A percentile compares a stretch with the other conserved stretches of the same genome.
Conservation (phyloP, 164 flowering plant genomes). For the Brasenia schreberi region DNA sequence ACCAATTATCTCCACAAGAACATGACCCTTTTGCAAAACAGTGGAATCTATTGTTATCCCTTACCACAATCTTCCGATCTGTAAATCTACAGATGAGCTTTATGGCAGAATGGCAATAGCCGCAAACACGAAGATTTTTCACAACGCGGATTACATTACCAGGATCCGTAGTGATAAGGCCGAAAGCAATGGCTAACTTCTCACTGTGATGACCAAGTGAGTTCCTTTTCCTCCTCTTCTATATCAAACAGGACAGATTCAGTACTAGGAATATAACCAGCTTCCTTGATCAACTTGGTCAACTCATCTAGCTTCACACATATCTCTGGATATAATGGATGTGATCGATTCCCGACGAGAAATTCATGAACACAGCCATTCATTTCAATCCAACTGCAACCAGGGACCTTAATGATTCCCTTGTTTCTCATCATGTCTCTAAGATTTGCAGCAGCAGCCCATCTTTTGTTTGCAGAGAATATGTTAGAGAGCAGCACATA, state of each 20-base stretch:
- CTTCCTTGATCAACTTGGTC: conserved; percentile 10
- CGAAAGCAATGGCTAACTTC: conserved; percentile 24
- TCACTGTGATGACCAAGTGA: conserved; percentile 22
- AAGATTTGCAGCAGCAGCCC: conserved; percentile 19
- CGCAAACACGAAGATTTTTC: conserved; percentile 24
- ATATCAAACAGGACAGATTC: conserved; percentile 19
- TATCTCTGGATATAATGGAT: conserved; percentile 13
- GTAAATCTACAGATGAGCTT: conserved; percentile 18
- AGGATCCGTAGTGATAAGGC: conserved; percentile 12
- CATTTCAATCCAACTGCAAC: conserved; percentile 24
- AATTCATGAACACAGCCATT: conserved; percentile 21
- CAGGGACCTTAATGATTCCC: conserved; percentile 16
- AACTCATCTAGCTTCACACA: conserved; percentile 19
- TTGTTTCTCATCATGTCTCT: conserved; percentile 13
- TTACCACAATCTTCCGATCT: conserved; percentile 14
- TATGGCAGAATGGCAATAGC: conserved; percentile 21
- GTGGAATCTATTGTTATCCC: conserved; percentile 21
- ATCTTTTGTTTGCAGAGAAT: conserved; percentile 14
- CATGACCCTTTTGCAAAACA: conserved; percentile 19
- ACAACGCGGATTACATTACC: conserved; percentile 11
- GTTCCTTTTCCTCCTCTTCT: conserved; percentile 26
- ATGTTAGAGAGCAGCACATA: conserved; percentile 21
- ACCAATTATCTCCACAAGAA: conserved; percentile 28
- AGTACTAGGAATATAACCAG: conserved; percentile 17
- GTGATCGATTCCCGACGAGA: conserved; percentile 15